These are phyloP conservation scores for Pyricularia sp. DNA, from an alignment of 2,329 filamentous ascomycete genomes.

Conservation along the genomic window DNA sequence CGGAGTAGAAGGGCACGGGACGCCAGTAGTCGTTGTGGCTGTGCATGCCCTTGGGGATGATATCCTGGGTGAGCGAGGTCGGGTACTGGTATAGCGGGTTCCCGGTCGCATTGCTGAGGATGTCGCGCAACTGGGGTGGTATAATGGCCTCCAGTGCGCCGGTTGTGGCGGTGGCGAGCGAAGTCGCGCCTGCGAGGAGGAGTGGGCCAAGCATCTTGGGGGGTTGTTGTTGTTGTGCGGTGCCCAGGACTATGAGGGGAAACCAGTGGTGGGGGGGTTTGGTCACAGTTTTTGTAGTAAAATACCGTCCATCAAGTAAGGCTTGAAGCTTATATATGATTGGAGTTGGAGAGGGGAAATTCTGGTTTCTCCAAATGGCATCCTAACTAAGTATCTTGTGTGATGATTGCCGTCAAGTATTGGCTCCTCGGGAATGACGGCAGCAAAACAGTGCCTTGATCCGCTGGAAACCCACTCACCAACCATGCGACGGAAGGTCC, in stretches of 20 bases:
- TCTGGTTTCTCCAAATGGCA: not conserved
- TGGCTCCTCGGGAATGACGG: not conserved
- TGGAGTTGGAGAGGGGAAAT: not conserved
- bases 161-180: not conserved
- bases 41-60: conserved; percentile 49
- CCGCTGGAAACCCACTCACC: not conserved
- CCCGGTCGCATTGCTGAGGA: conserved; percentile 15
- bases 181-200: not conserved
- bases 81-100: conserved; percentile 35
- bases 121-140: conserved; percentile 7
- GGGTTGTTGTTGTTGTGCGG: not conserved
- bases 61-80: conserved; percentile 40
- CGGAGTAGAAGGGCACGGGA: conserved; percentile 51
- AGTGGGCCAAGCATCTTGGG: conserved; percentile 2
- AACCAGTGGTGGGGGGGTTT: not conserved
- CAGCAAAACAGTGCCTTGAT: not conserved
- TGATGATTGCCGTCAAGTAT: not conserved
- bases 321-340: not conserved
- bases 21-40: conserved; percentile 67
- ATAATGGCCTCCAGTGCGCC: conserved; percentile 11
- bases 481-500: not conserved
- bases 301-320: not conserved
- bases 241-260: not conserved
- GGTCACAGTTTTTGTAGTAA: not conserved
- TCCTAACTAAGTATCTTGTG: not conserved